Evolutionary conservation across 345 rosid genomes (phyloP).

Genomic region (Crucihimalaya himalaica): DNA sequence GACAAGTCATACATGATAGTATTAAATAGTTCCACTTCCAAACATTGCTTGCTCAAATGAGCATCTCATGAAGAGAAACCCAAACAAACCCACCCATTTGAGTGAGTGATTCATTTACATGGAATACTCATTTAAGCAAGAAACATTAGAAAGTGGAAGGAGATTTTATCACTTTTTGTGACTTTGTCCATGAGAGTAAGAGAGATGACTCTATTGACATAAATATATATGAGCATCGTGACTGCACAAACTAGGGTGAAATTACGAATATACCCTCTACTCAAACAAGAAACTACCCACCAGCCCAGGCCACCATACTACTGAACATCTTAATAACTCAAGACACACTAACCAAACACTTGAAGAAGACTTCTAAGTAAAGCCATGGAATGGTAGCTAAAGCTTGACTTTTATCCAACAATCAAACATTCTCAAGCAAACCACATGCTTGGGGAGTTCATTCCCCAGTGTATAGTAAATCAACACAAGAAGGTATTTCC

Average conservation of each 20-base stretch:
- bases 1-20: conserved; percentile 1
- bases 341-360: conserved; percentile 9
- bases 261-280: conserved; percentile 24
- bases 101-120: conserved; percentile 28
- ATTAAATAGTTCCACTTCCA: conserved; percentile 29
- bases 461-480: conserved; percentile 26
- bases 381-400: conserved; percentile 44
- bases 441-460: conserved; percentile 10
- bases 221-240: conserved; percentile 21
- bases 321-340: conserved; percentile 9
- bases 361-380: conserved; percentile 31
- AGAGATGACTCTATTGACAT: conserved; percentile 12
- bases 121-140: conserved; percentile 49
- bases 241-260: conserved; percentile 15
- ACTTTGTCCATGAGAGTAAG: conserved; percentile 15
- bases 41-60: conserved; percentile 45
- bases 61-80: conserved; percentile 37
- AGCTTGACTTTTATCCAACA: conserved; percentile 37
- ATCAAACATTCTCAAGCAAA: conserved; percentile 32
- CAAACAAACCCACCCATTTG: neutral
- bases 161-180: conserved; percentile 10
- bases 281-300: conserved; percentile 31
- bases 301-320: conserved; percentile 30
- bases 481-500: conserved; percentile 4
- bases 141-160: conserved; percentile 35